Base-by-base conservation (phyloP, 2,329 filamentous ascomycete species). In the Aspergillus felis region DNA sequence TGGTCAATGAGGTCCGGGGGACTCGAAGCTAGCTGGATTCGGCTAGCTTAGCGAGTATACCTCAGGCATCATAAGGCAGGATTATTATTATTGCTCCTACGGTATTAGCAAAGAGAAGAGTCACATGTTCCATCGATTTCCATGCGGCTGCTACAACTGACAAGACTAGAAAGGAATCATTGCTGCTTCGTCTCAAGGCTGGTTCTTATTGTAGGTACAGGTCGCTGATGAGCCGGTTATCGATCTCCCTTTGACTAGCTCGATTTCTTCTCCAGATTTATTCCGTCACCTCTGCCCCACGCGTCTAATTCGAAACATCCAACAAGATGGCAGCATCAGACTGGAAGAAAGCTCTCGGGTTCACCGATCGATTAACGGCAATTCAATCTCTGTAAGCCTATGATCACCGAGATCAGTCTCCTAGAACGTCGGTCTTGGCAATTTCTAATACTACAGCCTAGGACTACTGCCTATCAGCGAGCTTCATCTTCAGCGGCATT, bases 381-480 rank as follows among this genome's bases (percentile, higher is more conserved):
- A 85, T 90, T 52, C 80, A 87, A 63, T 81, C 77, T 57, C 78
- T 88, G 85, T 87, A 71, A 77, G 84, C 74, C 42, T 55, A 47
- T 32, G 25, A 9, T 17, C 14, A 17, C 17, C 32, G 32, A 35
- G 2, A 9, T 25, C 24, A 17, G 32, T 32, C 38, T 27, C 28
- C 12, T n/a, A 41, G 28, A 54, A 49, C 24, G 28, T 50, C 49
- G 1, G 41, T 17, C n/a, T 24, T 35, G 22, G 22, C 17, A 5
- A 3, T 29, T 57, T 28, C 64, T 70, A 42, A 68, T 57, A 7
- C 24, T 57, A 7, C 25, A 51, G 38, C 50, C 46, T 64, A 84
- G 82, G 59, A 78, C 78, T 27, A 74, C 78, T 35, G 80, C 79
- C 44, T 82, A 80, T 61, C 78, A 79, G 65, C 69, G 68, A 53